Base-by-base conservation (phyloP, 768 basidiomycete genomes). In the Psilocybe sp. region DNA sequence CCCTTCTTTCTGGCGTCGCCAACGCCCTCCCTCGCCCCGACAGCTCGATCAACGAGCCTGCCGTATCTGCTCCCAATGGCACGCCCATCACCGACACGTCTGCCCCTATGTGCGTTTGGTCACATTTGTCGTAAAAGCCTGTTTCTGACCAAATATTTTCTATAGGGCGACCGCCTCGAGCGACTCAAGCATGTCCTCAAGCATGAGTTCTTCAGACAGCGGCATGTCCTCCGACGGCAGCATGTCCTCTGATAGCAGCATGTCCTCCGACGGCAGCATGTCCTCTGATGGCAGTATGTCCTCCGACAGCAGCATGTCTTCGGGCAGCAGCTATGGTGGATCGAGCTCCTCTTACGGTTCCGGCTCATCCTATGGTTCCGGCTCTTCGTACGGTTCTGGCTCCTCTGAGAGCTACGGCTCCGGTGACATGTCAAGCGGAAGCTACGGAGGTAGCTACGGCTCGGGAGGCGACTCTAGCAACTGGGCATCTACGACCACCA, bases 1-100 rank as follows among this genome's bases (percentile, higher is more conserved):
- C 75, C 48, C 63, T 86, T 54, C 67, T 81, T 49, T 78, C 79
- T 53, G 72, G 76, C 62, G 59, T 81, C 36, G 74, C 72, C 31
- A 67, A 73, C 23, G 85, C 80, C 46, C 63, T 72, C 43, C 79
- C 79, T 48, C 69, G 69, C 44, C 70, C 72, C 34, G 74, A 73
- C 48, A 72, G 70, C 57, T 64, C 73, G 43, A 56, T 63, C 42
- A 63, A 67, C 37, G 67, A 69, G 58, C 55, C 64, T 13, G 71
- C 72, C 44, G 75, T 78, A 40, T 77, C 78, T 47, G 73, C 77
- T 13, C 74, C 77, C 20, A 63, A 76, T 53, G 77, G 78, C 42
- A 69, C 70, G 47, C 63, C 68, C 37, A 61, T 74, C 40, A 73
- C 78, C n/a, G 72, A 74, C 46, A 65, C 68, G 32, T 57, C 64